A percentile compares a stretch with the other conserved stretches of the same genome.
Evolutionary conservation across 805 yeast species (phyloP).

Genomic region (Pichia exigua): DNA sequence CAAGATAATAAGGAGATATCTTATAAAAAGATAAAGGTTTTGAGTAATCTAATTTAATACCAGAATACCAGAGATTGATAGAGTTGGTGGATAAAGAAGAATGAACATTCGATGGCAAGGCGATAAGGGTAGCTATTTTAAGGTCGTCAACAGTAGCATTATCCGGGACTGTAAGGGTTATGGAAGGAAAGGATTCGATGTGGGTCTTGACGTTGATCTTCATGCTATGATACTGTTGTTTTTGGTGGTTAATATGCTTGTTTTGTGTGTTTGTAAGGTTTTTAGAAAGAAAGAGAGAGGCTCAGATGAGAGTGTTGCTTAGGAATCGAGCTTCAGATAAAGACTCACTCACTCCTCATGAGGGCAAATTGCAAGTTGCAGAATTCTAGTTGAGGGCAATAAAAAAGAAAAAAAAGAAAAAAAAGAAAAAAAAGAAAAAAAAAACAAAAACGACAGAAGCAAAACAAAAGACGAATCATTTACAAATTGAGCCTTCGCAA

Average conservation of each 20-base stretch:
- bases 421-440: background rate
- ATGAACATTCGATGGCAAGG: constrained; percentile 20
- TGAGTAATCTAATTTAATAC: constrained; percentile 26
- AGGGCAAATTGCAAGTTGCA: too few relatives aligned
- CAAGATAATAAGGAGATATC: constrained; percentile 17
- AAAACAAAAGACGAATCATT: too few relatives aligned
- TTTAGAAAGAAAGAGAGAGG: too few relatives aligned
- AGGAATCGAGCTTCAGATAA: too few relatives aligned
- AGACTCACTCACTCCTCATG: too few relatives aligned
- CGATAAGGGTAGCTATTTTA: constrained; percentile 37
- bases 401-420: too few relatives aligned
- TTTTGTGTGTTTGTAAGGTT: background rate
- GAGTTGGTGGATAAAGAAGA: constrained; percentile 9
- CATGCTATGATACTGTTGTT: background rate
- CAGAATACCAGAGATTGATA: constrained; percentile 27
- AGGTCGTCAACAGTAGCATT: constrained; percentile 46
- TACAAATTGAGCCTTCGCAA: background rate
- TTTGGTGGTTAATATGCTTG: background rate
- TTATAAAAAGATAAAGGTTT: constrained; percentile 21
- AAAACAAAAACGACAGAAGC: too few relatives aligned
- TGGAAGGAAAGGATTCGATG: background rate
- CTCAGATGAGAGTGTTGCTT: too few relatives aligned
- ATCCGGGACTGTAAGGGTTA: constrained; percentile 36
- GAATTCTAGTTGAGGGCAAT: too few relatives aligned
- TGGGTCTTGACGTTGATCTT: background rate